Evolutionary conservation across 768 basidiomycete genomes (phyloP), one percentile per base, ranked within the genome.

Genomic region (Panaeolus papilionaceus): DNA sequence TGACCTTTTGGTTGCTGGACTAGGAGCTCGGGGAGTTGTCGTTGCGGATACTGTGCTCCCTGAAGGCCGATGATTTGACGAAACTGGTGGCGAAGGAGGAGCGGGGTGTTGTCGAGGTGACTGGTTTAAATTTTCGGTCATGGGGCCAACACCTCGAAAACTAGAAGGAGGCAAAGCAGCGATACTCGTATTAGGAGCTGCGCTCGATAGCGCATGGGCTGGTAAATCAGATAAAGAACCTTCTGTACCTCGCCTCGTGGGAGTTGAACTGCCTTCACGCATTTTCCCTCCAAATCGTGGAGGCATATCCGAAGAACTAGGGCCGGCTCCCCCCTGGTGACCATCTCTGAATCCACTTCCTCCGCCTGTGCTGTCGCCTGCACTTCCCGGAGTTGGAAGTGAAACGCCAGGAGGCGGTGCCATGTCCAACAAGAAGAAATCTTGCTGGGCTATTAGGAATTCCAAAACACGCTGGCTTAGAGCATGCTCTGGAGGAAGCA

Each of bases 391-490:
- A 38, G 64, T 64, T 44, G 66, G 61, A 9, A 64, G 38, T n/a
- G 61, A 66, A 62, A 23, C 20, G 7, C 65, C 66, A 23, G 68
- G 67, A 39, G 93, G 92, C 1, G 92, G 88, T 6, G 93, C 88
- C 47, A 93, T 92, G 72, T 93, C 95, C 63, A 98, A 80, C 85
- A 97, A 87, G 79, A 99, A 99, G 86, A 91, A 92, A 74, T 97
- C 96, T 76, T 98, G 96, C 70, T 98, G 91, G n/a, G 89, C 91
- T 71, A 99, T 98, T 64, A 99, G 83, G 77, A 98, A 98, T 76
- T 98, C 96, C 62, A 99, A 85, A 37, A 99, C 96, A 66, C 85
- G 83, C 78, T 98, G 97, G 70, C 92, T 95, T 8, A 95, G 85
- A 9, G 89, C 87, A 79, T 98, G 95, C 75, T 97, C 95, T 58